Conservation (phyloP, 805 yeast species). For the Myxozyma vanderwaltii region DNA sequence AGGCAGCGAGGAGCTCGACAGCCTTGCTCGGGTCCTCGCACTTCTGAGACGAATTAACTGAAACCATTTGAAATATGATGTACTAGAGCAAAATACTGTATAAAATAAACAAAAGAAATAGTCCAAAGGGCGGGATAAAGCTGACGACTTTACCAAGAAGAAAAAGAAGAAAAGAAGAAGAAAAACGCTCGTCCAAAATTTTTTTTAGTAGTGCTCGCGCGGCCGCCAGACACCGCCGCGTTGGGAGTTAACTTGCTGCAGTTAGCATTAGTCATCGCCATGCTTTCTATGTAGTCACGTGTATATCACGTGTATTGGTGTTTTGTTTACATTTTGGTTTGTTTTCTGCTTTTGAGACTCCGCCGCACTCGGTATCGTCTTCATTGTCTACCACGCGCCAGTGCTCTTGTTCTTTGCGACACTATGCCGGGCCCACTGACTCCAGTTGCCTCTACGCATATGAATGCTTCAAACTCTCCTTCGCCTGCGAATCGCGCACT, state of each 20-base stretch:
- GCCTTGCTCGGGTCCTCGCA: slow-evolving; percentile 48
- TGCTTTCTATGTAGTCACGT: too few species aligned
- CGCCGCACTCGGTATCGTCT: not conserved
- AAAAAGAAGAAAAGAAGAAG: slow-evolving; percentile 5
- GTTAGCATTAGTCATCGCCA: too few species aligned
- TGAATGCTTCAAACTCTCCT: slow-evolving; percentile 14
- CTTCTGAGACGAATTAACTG: slow-evolving; percentile 19
- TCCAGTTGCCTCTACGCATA: slow-evolving; percentile 19
- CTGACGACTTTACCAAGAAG: slow-evolving; percentile 25
- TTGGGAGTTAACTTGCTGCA: not conserved
- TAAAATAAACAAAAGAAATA: not conserved
- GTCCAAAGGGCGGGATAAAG: slow-evolving; percentile 18
- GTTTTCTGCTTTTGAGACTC: too few species aligned
- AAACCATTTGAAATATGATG: slow-evolving; percentile 20
- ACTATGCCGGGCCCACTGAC: slow-evolving; percentile 29
- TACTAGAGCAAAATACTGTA: not conserved
- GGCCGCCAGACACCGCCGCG: too few species aligned
- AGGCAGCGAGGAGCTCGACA: slow-evolving; percentile 62
- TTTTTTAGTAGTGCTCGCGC: not conserved
- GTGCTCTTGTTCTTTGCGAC: not conserved
- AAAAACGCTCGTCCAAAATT: not conserved
- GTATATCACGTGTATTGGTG: not conserved
- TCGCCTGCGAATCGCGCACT: slow-evolving; percentile 4
- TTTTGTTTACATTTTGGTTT: not conserved
- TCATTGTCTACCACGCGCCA: not conserved